Evolutionary conservation across 106 monocot genomes (phyloP).

Genomic region (Allium fistulosum): DNA sequence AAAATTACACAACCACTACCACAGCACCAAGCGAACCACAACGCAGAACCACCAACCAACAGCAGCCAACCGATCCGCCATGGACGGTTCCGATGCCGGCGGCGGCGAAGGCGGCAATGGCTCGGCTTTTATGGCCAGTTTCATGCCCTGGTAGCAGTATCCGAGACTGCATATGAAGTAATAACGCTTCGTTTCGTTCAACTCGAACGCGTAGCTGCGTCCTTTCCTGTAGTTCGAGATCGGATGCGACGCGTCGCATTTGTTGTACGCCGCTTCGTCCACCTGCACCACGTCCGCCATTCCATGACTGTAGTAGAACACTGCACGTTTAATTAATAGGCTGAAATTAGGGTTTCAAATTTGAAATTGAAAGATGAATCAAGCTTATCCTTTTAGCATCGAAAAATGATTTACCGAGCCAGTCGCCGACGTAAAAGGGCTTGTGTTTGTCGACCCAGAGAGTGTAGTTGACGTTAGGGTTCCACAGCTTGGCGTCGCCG

Average conservation of each 20-base stretch:
- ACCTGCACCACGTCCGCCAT: conserved; percentile 60
- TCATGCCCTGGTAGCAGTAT: conserved; percentile 68
- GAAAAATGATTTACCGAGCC: conserved; percentile 47
- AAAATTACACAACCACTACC: no score
- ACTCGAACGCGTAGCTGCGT: conserved; percentile 57
- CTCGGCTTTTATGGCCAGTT: conserved; percentile 3
- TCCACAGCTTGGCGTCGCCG: conserved; percentile 76
- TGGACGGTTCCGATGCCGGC: neutral
- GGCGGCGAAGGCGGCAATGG: neutral
- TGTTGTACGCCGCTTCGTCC: conserved; percentile 50
- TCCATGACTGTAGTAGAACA: conserved; percentile 62
- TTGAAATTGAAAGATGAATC: no score
- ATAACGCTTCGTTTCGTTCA: conserved; percentile 48
- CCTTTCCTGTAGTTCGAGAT: conserved; percentile 77
- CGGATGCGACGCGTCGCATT: conserved; percentile 54
- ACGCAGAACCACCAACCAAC: neutral
- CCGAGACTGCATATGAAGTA: conserved; percentile 77
- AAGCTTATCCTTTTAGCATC: no score
- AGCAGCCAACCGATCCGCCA: neutral
- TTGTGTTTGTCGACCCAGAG: conserved; percentile 67
- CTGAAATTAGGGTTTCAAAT: neutral
- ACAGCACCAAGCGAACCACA: neutral
- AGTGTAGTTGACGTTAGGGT: conserved; percentile 89
- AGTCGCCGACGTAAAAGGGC: conserved; percentile 82
- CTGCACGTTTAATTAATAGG: neutral